Base-by-base conservation (phyloP, 202 grass and related monocot genomes). In the Bolboschoenoplectus hybrid region DNA sequence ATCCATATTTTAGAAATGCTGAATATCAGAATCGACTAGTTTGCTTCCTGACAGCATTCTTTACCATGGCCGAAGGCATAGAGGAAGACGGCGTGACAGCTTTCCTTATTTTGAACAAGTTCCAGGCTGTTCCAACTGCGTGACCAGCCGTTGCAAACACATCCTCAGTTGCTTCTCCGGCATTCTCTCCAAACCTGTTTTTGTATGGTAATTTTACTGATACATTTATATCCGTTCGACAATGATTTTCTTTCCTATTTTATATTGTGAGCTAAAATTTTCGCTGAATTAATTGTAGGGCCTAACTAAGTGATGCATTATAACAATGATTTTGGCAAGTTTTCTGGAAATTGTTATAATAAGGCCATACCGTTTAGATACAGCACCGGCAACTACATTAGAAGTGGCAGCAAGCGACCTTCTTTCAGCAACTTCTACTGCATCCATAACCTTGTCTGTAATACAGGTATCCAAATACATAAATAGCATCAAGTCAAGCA, bases 101-200 rank as follows among this genome's bases (percentile, higher is more conserved):
- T 90, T 98, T 96, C 57, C 91, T 84, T 72, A 96, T 91, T 87
- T 94, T 96, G 90, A 96, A 98, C 34, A 96, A 20, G 90, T 98
- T 98, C 93, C 93, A 98, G 2, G 93, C 93, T 50, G 93, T 92
- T 14, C 93, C 91, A 2, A 98, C 90, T 43, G 91, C 86, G 73
- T 97, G 92, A 2, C 93, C 91, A 20, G 91, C 89, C 5, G 95
- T 86, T 8, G 92, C 95, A 76, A 97, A 97, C 43, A 85, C 92
- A 62, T 97, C 92, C 36, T 89, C 69, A 0, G 95, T 97, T 53
- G 93, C 89, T 71, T 93, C 89, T 57, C 95, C 91, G 6, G 92
- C 95, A 32, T 81, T 91, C 63, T 94, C 92, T 17, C 94, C 94
- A 58, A 86, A 94, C 88, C 94, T 97, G 74, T 66, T 50, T 16